Base-by-base conservation (phyloP, 1,284 basidiomycete species). In the Apiotrichum montevideense region DNA sequence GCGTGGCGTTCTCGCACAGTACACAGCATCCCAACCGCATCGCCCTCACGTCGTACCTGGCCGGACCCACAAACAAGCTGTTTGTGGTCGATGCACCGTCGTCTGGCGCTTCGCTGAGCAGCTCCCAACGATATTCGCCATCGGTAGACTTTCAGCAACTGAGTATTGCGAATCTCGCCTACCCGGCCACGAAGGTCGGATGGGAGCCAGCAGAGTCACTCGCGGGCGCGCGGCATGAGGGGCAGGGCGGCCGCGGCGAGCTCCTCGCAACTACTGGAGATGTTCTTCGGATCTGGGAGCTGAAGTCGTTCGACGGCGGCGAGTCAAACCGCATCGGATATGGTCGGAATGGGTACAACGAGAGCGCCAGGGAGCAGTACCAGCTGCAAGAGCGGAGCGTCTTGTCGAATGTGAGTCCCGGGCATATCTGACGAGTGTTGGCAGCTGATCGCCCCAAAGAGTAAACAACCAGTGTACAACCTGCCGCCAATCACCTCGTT, bases 401-500 rank as follows among this genome's bases (percentile, higher is more conserved):
- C 47, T 11, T 49, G 54, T 46, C 60, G 39, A 42, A 42, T 15
- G 41, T 42, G 14, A n/a, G 41, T 42, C 10, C 11, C 54, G 21
- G 21, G 21, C 21, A 21, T 21, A 21, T 21, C 21, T 21, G 21
- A 21, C 21, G 21, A 21, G 21, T 21, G 21, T 21, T 21, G 21
- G 21, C 21, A 21, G 21, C 21, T 21, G 21, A 21, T 21, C 21
- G 21, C 21, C 13, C 37, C 37, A 39, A 39, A 94, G 84, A 90
- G 88, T 52, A 94, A 95, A 87, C 82, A 67, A 85, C 89, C 68
- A 83, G 49, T 56, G 6, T 62, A 55, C 54, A 62, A 84, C 51
- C 85, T 87, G 8, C 91, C 93, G 4, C 94, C 94, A 1, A 78
- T 97, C 61, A 98, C 93, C 13, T 91, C 87, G 69, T 95, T 98